Evolutionary conservation across 108 stramenopile species (phyloP).

Genomic region (Skeletonema marinoi): DNA sequence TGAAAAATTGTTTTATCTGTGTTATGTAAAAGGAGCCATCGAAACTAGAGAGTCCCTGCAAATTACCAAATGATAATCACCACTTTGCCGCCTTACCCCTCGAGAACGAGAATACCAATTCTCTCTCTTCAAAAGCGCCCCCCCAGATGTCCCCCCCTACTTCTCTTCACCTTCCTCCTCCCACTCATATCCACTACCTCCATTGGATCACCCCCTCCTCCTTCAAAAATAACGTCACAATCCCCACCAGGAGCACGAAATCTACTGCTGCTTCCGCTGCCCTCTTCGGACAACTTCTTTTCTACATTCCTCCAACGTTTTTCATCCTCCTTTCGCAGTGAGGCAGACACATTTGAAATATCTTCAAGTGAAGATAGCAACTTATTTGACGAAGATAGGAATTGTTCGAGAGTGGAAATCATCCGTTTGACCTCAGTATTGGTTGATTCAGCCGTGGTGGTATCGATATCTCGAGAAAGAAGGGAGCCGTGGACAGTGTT

Average conservation of each 20-base stretch:
- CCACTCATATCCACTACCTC: not conserved
- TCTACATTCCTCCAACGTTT: constrained; percentile 19
- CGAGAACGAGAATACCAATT: too few species aligned
- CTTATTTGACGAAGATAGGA: constrained; percentile 11
- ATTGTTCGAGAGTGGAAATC: constrained; percentile 13
- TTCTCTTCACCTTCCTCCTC: constrained; percentile 33
- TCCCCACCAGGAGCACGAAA: not conserved
- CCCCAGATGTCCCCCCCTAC: constrained; percentile 26
- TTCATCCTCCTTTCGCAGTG: constrained; percentile 15
- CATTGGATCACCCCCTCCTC: not conserved
- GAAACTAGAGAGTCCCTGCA: too few species aligned
- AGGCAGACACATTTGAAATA: not conserved
- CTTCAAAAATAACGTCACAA: not conserved
- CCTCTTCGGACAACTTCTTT: not conserved
- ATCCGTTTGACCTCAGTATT: constrained; percentile 7
- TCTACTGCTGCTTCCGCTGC: constrained; percentile 3
- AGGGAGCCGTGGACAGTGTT: constrained; percentile 27
- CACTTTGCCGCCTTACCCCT: too few species aligned
- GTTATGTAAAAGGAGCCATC: too few species aligned
- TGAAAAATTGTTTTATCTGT: too few species aligned
- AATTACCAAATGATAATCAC: too few species aligned
- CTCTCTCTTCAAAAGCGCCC: too few species aligned
- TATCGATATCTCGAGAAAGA: constrained; percentile 30
- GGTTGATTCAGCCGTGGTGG: constrained; percentile 13
- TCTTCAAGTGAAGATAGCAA: constrained; percentile 11